Conservation (phyloP, 352 stramenopile species). For the Albugo candida region DNA sequence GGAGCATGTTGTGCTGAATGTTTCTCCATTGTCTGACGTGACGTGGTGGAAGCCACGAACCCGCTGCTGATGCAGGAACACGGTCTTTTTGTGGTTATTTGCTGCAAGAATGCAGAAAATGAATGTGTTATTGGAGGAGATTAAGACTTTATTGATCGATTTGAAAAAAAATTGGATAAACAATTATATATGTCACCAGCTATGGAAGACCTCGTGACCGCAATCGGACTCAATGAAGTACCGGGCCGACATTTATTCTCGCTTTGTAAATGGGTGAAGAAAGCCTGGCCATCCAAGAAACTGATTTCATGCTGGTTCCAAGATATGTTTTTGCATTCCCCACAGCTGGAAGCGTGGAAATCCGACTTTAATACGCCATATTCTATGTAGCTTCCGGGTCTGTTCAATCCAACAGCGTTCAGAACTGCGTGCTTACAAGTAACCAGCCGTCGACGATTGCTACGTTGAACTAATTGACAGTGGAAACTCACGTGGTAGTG, state of each 20-base stretch:
- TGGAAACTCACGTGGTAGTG: conserved; percentile 90
- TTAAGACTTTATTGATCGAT: conserved; percentile 79
- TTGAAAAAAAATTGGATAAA: conserved; percentile 90
- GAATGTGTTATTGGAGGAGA: conserved; percentile 86
- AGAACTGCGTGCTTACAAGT: conserved; percentile 92
- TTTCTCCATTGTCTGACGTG: conserved; percentile 87
- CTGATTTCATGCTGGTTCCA: conserved; percentile 80
- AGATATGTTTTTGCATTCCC: conserved; percentile 84
- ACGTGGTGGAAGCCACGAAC: conserved; percentile 72
- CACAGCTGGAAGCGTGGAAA: conserved; percentile 80
- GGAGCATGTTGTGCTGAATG: conserved; percentile 76
- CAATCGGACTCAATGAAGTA: conserved; percentile 86
- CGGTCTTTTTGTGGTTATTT: conserved; percentile 88
- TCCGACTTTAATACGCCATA: conserved; percentile 82
- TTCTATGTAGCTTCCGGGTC: conserved; percentile 86
- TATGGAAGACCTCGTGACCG: conserved; percentile 87
- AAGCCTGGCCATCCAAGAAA: conserved; percentile 89
- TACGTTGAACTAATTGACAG: conserved; percentile 91
- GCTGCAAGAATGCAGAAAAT: conserved; percentile 89
- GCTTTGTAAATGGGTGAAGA: conserved; percentile 90
- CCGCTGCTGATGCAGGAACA: conserved; percentile 77
- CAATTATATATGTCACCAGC: conserved; percentile 90
- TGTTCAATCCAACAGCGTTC: conserved; percentile 93
- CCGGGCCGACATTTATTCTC: conserved; percentile 89
- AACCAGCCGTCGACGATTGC: conserved; percentile 80